These are phyloP conservation scores for Plenodomus tracheiphilus DNA, from an alignment of 2,329 filamentous ascomycete species.

Conservation along the genomic window DNA sequence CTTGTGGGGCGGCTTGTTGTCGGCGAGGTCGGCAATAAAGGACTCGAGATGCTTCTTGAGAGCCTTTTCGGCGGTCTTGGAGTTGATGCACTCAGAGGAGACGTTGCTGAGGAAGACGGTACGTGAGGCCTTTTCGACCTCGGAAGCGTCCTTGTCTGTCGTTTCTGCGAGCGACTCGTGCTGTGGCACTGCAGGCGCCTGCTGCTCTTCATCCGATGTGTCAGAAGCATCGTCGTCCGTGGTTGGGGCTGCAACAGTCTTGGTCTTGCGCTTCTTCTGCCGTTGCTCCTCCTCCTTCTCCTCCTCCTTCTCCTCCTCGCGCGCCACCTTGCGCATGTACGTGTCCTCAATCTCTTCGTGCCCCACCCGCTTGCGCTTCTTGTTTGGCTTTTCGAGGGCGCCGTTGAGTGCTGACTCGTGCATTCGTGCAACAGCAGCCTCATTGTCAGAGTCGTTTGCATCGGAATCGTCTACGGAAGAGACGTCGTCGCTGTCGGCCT, in stretches of 20 bases:
- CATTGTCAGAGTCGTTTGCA: conserved; percentile 23
- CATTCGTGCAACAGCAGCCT: conserved; percentile 29
- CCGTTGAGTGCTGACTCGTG: conserved; percentile 30
- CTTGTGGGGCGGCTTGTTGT: conserved; percentile 62
- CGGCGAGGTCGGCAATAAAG: conserved; percentile 61
- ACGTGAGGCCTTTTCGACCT: conserved; percentile 82
- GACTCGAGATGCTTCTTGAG: conserved; percentile 78
- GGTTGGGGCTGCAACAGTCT: conserved; percentile 28
- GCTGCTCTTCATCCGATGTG: conserved; percentile 46
- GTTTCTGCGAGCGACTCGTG: conserved; percentile 53
- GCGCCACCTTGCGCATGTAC: conserved; percentile 68
- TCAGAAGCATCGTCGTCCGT: conserved; percentile 22
- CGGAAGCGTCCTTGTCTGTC: conserved; percentile 50
- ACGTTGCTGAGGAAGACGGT: conserved; percentile 96
- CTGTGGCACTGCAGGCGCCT: conserved; percentile 57
- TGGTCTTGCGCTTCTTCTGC: conserved; percentile 43
- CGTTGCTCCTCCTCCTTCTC: conserved; percentile 46
- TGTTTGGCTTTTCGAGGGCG: conserved; percentile 31
- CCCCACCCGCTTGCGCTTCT: conserved; percentile 55
- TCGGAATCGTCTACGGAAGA: conserved; percentile 24
- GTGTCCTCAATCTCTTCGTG: conserved; percentile 70
- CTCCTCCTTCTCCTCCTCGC: conserved; percentile 49
- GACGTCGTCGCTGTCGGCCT: conserved; percentile 35
- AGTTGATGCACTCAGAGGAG: conserved; percentile 77
- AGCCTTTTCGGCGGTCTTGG: conserved; percentile 77